Evolutionary conservation across 306 rosid species (phyloP).

Genomic region (Cajanus cajan): DNA sequence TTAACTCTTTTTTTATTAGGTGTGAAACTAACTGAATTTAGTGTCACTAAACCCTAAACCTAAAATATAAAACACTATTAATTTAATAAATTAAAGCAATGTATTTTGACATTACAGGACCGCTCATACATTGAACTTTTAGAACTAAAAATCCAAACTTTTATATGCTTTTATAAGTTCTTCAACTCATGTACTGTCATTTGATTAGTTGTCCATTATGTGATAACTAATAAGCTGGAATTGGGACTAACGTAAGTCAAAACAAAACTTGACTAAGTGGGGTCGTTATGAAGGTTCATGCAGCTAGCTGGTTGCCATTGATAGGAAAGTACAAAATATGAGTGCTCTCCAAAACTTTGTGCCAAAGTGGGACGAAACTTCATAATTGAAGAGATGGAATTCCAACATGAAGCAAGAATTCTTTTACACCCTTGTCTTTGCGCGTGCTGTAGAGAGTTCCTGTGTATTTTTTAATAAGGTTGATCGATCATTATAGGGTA

Average conservation of each 20-base stretch:
- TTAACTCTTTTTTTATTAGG: too few species aligned
- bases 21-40: too few species aligned
- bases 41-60: too few species aligned
- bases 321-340: slow-evolving; percentile 1
- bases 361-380: slow-evolving; percentile 32
- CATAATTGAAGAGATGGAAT: slow-evolving; percentile 16
- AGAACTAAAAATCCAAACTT: background rate
- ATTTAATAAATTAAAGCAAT: background rate
- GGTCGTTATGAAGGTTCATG: slow-evolving; percentile 26
- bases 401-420: slow-evolving; percentile 20
- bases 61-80: background rate
- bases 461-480: too few species aligned
- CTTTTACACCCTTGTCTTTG: slow-evolving; percentile 12
- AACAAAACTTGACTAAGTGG: slow-evolving; percentile 6
- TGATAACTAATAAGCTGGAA: background rate
- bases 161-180: background rate
- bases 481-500: too few species aligned
- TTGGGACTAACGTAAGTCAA: slow-evolving; percentile 25
- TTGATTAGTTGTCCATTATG: background rate
- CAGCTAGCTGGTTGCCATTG: slow-evolving; percentile 47
- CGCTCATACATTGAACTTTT: background rate
- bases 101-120: background rate
- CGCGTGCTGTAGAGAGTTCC: slow-evolving; percentile 16
- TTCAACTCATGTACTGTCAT: background rate
- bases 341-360: slow-evolving; percentile 23